Evolutionary conservation across 2,329 filamentous ascomycete genomes (phyloP).

Genomic region (Pseudogymnoascus sp.): DNA sequence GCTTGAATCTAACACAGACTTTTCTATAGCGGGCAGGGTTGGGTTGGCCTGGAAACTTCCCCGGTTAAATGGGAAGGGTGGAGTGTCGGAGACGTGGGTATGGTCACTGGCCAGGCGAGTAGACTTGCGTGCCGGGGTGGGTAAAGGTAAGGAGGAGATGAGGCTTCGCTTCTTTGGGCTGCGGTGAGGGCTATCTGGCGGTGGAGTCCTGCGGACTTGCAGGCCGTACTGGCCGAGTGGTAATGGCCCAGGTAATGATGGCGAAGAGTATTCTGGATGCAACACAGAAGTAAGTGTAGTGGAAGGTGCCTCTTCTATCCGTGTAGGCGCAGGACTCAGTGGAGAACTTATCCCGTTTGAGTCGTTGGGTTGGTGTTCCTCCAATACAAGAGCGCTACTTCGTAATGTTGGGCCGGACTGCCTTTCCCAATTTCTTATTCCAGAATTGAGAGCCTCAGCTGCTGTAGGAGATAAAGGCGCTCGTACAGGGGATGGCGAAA

Average conservation of each 20-base stretch:
- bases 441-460: neutral
- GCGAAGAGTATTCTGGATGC: neutral
- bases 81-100: neutral
- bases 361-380: neutral
- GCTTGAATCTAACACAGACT: neutral
- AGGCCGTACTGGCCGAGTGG: neutral
- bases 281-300: neutral
- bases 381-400: neutral
- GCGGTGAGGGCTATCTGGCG: neutral
- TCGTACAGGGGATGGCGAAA: neutral
- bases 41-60: neutral
- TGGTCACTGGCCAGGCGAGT: neutral
- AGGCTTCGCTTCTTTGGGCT: neutral
- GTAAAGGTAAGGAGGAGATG: neutral
- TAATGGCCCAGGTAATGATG: neutral
- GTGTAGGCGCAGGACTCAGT: neutral
- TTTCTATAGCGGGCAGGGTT: slow-evolving; percentile 21
- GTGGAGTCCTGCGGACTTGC: neutral
- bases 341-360: neutral
- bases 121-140: neutral
- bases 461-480: neutral
- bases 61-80: neutral
- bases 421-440: neutral
- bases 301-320: neutral
- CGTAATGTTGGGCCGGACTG: neutral